A percentile compares a stretch with the other conserved stretches of the same genome.
Conservation (phyloP, 257 asterid species). For the Buddleja alternifolia region DNA sequence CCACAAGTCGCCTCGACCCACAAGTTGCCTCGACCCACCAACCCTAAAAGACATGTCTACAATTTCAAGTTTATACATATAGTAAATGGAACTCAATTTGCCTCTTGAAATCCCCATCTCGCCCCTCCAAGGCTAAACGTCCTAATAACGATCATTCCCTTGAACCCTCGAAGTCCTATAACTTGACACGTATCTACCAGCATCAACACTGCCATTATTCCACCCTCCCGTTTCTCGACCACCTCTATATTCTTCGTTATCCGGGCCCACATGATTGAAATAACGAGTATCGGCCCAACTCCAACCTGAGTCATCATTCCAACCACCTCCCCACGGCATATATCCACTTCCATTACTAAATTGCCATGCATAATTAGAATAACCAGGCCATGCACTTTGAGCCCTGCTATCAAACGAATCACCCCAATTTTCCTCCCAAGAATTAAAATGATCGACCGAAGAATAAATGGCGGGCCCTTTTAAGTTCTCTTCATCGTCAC, state of each 20-base stretch:
- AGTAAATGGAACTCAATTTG: too few species aligned
- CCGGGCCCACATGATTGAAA: background rate
- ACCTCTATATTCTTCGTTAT: background rate
- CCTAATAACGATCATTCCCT: background rate
- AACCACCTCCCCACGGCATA: conserved; percentile 26
- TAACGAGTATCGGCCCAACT: background rate
- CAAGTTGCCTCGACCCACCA: too few species aligned
- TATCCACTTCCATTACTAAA: conserved; percentile 29
- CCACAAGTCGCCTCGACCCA: too few species aligned
- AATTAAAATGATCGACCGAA: background rate
- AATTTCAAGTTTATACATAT: too few species aligned
- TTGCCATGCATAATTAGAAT: conserved; percentile 22
- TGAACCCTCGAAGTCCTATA: conserved; percentile 13
- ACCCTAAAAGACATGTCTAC: too few species aligned
- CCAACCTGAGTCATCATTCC: conserved; percentile 34
- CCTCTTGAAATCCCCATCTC: too few species aligned
- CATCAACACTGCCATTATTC: conserved; percentile 20
- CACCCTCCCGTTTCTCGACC: conserved; percentile 27
- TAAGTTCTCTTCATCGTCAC: conserved; percentile 37
- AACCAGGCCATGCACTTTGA: conserved; percentile 37
- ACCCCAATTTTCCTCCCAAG: conserved; percentile 14
- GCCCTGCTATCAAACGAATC: conserved; percentile 5
- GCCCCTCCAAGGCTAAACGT: too few species aligned
- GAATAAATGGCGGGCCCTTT: conserved; percentile 2
- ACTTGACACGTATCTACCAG: conserved; percentile 25